Evolutionary conservation across 176 grass and related monocot species (phyloP).

Genomic region (Rhynchospora tenuis): DNA sequence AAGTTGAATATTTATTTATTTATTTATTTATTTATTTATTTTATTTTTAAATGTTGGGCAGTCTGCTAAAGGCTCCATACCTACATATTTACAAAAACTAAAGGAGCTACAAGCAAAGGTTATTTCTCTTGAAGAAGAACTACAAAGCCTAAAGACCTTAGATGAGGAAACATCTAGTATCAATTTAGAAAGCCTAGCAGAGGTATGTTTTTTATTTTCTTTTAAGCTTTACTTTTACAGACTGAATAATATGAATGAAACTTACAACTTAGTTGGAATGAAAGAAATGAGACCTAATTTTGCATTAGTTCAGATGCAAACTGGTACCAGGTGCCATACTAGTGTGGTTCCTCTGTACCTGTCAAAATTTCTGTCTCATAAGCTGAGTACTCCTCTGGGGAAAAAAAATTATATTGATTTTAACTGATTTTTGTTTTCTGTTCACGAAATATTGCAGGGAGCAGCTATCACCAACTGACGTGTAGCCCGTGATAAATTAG

Average conservation of each 20-base stretch:
- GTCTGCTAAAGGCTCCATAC: not conserved
- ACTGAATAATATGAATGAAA: not conserved
- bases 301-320: not conserved
- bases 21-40: too few species aligned
- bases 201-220: not conserved
- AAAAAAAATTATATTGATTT: not conserved
- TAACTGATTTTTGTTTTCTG: not conserved
- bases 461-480: not conserved
- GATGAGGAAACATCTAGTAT: not conserved
- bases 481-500: not conserved
- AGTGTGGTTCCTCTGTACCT: not conserved
- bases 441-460: not conserved
- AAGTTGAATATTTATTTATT: not conserved
- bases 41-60: not conserved
- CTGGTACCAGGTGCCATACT: not conserved
- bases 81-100: conserved; percentile 16
- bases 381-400: not conserved
- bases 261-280: not conserved
- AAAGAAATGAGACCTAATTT: not conserved
- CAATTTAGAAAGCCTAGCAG: not conserved
- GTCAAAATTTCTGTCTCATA: not conserved
- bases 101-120: conserved; percentile 10
- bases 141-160: conserved; percentile 8
- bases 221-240: not conserved
- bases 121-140: conserved; percentile 2